phyloP scores from a whole-genome alignment of 768 basidiomycete species.

The Termitomyces sp. region DNA sequence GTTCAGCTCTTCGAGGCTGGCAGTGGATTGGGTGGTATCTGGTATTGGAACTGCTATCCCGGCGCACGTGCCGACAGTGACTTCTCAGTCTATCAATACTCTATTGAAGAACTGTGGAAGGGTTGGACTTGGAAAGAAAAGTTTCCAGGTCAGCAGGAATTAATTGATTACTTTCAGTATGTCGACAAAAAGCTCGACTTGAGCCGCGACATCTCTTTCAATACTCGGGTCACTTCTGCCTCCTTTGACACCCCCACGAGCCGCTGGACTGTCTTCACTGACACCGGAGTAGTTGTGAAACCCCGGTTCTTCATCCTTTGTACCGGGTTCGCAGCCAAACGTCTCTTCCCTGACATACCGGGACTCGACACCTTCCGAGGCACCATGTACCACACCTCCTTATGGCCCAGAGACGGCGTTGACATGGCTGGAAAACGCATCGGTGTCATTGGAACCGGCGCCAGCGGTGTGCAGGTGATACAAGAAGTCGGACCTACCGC shows the following conservation, averaged over 20 bases:
- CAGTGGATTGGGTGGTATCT: not conserved
- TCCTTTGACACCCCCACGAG: constrained; percentile 12
- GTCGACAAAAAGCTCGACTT: constrained; percentile 20
- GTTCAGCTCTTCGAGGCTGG: constrained; percentile 2
- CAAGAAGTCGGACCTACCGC: constrained; percentile 18
- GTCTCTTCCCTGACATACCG: constrained; percentile 8
- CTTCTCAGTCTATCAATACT: not conserved
- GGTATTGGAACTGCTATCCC: constrained; percentile 1
- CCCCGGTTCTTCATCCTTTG: constrained; percentile 20
- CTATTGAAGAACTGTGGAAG: not conserved
- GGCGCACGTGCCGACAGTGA: not conserved
- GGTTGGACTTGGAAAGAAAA: constrained; percentile 4
- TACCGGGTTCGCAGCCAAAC: constrained; percentile 15
- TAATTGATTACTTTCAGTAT: constrained; percentile 15
- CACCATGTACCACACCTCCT: constrained; percentile 13
- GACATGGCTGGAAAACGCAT: constrained; percentile 20
- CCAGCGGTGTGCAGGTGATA: constrained; percentile 23
- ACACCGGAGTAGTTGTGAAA: constrained; percentile 13
- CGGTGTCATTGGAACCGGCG: constrained; percentile 13
- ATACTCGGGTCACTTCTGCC: constrained; percentile 19
- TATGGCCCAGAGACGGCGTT: constrained; percentile 19
- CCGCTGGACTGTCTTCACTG: constrained; percentile 19
- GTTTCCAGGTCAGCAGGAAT: constrained; percentile 15
- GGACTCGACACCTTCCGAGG: constrained; percentile 21
- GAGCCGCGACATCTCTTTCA: constrained; percentile 17